Conservation (phyloP, 176 grass and related monocot species). For the Aegilops tauschii region DNA sequence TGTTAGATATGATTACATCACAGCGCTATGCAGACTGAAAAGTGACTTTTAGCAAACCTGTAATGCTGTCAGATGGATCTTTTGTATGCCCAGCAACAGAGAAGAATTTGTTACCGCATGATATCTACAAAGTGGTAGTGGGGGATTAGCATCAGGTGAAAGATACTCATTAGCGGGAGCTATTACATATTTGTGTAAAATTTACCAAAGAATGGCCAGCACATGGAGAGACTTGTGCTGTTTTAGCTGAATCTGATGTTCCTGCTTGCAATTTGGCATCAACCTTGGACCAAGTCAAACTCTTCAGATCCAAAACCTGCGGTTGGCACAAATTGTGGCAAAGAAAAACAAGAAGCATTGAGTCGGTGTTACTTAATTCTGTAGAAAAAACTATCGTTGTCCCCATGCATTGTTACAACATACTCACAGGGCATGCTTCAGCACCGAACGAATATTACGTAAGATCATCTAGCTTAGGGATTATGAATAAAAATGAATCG, state of each 20-base stretch:
- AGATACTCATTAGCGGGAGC: constrained; percentile 8
- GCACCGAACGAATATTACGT: not conserved
- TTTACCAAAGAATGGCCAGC: constrained; percentile 98
- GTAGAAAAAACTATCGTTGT: not conserved
- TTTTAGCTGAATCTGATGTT: constrained; percentile 47
- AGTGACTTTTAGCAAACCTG: constrained; percentile 58
- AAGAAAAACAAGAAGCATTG: constrained; percentile 4
- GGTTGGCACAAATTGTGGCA: constrained; percentile 4
- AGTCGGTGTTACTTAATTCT: constrained; percentile 1
- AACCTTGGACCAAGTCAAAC: constrained; percentile 91
- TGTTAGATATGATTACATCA: constrained; percentile 3
- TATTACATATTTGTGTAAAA: constrained; percentile 1
- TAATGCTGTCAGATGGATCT: constrained; percentile 83
- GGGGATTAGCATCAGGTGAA: constrained; percentile 9
- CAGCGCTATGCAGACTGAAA: constrained; percentile 23
- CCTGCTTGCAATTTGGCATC: constrained; percentile 77
- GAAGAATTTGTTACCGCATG: constrained; percentile 85
- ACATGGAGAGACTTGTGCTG: constrained; percentile 62
- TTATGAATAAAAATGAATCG: not conserved
- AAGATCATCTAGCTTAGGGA: not conserved
- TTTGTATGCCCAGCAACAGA: constrained; percentile 90
- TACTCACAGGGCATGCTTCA: not conserved
- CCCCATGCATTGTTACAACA: not conserved
- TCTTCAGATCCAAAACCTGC: constrained; percentile 89
- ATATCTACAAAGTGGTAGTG: constrained; percentile 52